Evolutionary conservation across 768 basidiomycete genomes (phyloP).

Genomic region (Melanogaster broomeanus): DNA sequence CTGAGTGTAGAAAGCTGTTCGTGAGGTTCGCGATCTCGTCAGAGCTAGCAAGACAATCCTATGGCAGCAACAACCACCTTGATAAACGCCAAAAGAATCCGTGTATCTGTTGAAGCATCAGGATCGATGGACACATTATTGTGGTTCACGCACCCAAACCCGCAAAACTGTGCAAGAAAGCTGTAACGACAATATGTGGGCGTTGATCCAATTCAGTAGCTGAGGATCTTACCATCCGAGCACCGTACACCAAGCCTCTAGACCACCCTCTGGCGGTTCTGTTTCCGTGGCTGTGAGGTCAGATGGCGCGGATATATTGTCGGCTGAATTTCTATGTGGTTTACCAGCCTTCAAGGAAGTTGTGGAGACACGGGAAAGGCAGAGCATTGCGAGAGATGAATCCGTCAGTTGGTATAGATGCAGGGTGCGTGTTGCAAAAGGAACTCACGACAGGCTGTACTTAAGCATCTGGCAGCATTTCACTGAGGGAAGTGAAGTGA

Average conservation of each 20-base stretch:
- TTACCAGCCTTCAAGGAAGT: not conserved
- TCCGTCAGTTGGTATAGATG: no score
- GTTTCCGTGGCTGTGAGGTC: not conserved
- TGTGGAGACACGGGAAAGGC: not conserved
- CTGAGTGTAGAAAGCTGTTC: constrained; percentile 23
- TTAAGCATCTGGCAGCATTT: no score
- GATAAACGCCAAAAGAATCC: constrained; percentile 29
- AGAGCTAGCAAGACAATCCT: not conserved
- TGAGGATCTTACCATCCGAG: constrained; percentile 21
- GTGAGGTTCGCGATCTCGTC: not conserved
- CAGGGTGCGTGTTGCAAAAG: no score
- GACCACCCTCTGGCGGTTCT: constrained; percentile 7
- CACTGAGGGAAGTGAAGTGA: no score
- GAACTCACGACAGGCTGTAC: no score
- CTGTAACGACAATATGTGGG: constrained; percentile 8
- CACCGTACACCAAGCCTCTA: constrained; percentile 27
- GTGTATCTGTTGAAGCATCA: constrained; percentile 14
- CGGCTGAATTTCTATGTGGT: not conserved
- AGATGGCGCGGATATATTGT: not conserved
- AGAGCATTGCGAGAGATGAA: not conserved
- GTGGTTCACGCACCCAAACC: constrained; percentile 20
- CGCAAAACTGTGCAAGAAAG: constrained; percentile 27
- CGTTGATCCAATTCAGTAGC: not conserved
- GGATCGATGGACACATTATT: not conserved
- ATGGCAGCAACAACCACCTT: constrained; percentile 9